Evolutionary conservation across 202 grass and related monocot species (phyloP), one percentile per base, ranked within the genome.

Genomic region (Eragrostis tef): DNA sequence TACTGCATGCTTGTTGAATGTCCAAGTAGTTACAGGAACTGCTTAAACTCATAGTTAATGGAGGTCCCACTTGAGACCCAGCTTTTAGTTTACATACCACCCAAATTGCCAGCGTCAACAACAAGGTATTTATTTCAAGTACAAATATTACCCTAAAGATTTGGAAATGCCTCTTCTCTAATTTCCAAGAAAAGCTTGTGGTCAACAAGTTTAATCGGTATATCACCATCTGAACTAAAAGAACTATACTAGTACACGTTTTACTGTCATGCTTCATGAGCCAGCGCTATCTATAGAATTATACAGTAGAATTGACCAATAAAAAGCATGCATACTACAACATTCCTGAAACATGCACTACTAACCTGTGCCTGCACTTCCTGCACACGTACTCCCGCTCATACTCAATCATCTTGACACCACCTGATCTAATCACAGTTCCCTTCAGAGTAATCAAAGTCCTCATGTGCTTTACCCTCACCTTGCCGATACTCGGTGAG

Each of bases 401-500:
- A 3, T 85, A 88, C 74, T 98, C 94, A 4, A 94, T 98, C 95
- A 98, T 93, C 83, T 94, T 98, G 67, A 91, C 85, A 11, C 90
- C 69, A 19, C 90, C 92, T n/a, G 92, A 93, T 39, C 90, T 86
- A 49, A 94, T 93, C 46, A 98, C 88, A 12, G 92, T 98, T 51
- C 95, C 92, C 70, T 94, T 94, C 51, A 98, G 34, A n/a, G 92
- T 90, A 62, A 98, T 78, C 57, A 98, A 81, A 47, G 80, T 88
- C 47, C 80, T 78, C 63, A 86, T 90, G 78, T 98, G 92, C 16
- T 93, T 94, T 43, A 90, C 92, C 73, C 92, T 89, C 14, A 94
- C 81, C 83, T 77, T 94, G 59, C 95, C 95, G 49, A 98, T 98
- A 70, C 80, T 88, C 19, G 92, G 92, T 36, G 80, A 93, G 0